These are phyloP conservation scores for Colletotrichum lentis DNA, from an alignment of 2,329 filamentous ascomycete genomes.

Conservation along the genomic window DNA sequence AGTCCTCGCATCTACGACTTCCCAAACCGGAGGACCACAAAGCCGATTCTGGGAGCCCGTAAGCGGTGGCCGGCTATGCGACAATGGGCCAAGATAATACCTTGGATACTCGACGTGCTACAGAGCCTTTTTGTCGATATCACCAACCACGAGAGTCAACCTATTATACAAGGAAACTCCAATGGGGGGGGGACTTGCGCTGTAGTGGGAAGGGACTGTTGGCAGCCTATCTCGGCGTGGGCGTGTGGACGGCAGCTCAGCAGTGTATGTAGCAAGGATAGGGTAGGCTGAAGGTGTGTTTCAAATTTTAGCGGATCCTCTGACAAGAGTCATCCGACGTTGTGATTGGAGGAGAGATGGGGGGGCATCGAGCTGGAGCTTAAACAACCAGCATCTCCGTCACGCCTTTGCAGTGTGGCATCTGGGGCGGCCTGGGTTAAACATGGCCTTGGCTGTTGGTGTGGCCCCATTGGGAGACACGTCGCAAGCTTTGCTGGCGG, in stretches of 20 bases:
- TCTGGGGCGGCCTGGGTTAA: conserved; percentile 23
- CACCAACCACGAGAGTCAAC: conserved; percentile 3
- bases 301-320: conserved; percentile 36
- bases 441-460: conserved; percentile 27
- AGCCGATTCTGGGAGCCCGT: conserved; percentile 10
- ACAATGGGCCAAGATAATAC: conserved; percentile 2
- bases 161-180: not conserved
- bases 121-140: not conserved
- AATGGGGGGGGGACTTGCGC: conserved; percentile 5
- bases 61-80: conserved; percentile 14
- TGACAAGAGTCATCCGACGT: conserved; percentile 36
- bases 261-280: conserved; percentile 18
- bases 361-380: conserved; percentile 29
- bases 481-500: conserved; percentile 32
- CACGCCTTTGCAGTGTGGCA: conserved; percentile 29
- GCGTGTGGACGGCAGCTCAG: conserved; percentile 26
- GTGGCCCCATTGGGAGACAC: conserved; percentile 31
- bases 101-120: conserved; percentile 10
- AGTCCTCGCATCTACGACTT: conserved; percentile 7
- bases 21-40: conserved; percentile 12
- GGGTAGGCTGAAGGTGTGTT: conserved; percentile 32
- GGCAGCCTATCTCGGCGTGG: conserved; percentile 33
- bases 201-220: conserved; percentile 26
- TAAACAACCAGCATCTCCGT: conserved; percentile 36
- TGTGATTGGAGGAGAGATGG: conserved; percentile 28